These are phyloP conservation scores for Panicum miliaceum DNA, from an alignment of 176 grass and related monocot species.

Conservation along the genomic window DNA sequence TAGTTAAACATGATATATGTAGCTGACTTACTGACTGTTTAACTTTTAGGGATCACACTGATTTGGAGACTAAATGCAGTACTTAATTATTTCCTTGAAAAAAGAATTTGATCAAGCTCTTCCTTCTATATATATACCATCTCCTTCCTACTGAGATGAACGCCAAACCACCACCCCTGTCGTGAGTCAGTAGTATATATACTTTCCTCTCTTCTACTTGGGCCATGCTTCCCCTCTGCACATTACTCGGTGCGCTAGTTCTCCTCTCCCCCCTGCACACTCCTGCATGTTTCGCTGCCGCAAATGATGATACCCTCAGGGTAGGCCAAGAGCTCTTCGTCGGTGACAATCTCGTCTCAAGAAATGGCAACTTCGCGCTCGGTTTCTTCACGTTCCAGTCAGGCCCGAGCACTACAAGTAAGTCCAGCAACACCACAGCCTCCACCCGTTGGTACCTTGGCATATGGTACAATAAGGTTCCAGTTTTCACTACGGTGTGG, in stretches of 20 bases:
- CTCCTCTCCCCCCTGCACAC: neutral
- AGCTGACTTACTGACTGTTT: too few relatives aligned
- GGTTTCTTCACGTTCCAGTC: constrained; percentile 48
- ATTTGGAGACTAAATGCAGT: too few relatives aligned
- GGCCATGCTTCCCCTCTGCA: neutral
- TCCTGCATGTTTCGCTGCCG: neutral
- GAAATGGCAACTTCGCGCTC: constrained; percentile 48
- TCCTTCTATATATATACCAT: neutral
- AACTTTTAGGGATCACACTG: too few relatives aligned
- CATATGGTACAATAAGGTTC: neutral
- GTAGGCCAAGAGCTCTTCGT: neutral
- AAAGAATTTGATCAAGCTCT: neutral
- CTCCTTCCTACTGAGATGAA: neutral
- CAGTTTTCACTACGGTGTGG: neutral
- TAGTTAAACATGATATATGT: too few relatives aligned
- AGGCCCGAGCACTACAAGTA: neutral
- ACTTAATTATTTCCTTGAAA: too few relatives aligned
- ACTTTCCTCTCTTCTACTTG: neutral
- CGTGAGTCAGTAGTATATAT: too few relatives aligned
- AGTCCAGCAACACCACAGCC: neutral
- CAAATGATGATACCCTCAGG: neutral
- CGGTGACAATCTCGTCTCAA: constrained; percentile 30
- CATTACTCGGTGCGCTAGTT: neutral
- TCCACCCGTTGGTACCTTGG: neutral
- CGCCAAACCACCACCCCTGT: neutral